Conservation (phyloP, 2,329 filamentous ascomycete species). For the Aspergillus sp. region DNA sequence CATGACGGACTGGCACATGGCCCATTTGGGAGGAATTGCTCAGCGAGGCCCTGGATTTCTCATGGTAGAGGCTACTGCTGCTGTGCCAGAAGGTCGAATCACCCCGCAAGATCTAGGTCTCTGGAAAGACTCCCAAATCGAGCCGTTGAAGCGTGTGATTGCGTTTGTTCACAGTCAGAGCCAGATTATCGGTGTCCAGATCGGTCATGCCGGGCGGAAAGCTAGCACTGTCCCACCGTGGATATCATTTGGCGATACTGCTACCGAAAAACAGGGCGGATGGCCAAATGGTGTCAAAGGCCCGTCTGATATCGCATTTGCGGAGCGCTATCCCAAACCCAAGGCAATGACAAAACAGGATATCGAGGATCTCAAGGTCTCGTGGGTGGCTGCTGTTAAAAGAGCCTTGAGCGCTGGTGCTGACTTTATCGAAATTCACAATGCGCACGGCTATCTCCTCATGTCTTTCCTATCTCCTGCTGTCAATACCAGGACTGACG, state of each 20-base stretch:
- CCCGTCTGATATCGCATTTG: constrained; percentile 63
- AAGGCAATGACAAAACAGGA: constrained; percentile 71
- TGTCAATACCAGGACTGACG: constrained; percentile 68
- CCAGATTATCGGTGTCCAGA: constrained; percentile 77
- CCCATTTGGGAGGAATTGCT: constrained; percentile 79
- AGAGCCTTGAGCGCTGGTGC: constrained; percentile 71
- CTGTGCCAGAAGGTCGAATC: constrained; percentile 78
- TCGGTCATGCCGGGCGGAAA: constrained; percentile 76
- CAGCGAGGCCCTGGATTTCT: constrained; percentile 74
- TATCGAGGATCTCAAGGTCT: constrained; percentile 67
- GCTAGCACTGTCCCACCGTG: constrained; percentile 62
- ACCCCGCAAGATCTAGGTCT: constrained; percentile 66
- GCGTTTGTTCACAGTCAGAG: constrained; percentile 81
- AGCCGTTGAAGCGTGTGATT: constrained; percentile 66
- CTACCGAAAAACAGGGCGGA: constrained; percentile 59
- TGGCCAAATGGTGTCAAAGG: constrained; percentile 41
- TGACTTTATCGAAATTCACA: constrained; percentile 80
- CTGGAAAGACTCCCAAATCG: constrained; percentile 83
- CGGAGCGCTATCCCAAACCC: constrained; percentile 63
- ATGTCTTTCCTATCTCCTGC: constrained; percentile 71
- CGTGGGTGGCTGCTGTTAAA: constrained; percentile 63
- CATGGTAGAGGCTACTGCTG: constrained; percentile 77
- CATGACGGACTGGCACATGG: constrained; percentile 77
- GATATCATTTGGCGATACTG: constrained; percentile 43
- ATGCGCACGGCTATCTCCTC: constrained; percentile 78